Base-by-base conservation (phyloP, 257 asterid species). In the Fraxinus quadrangulata region DNA sequence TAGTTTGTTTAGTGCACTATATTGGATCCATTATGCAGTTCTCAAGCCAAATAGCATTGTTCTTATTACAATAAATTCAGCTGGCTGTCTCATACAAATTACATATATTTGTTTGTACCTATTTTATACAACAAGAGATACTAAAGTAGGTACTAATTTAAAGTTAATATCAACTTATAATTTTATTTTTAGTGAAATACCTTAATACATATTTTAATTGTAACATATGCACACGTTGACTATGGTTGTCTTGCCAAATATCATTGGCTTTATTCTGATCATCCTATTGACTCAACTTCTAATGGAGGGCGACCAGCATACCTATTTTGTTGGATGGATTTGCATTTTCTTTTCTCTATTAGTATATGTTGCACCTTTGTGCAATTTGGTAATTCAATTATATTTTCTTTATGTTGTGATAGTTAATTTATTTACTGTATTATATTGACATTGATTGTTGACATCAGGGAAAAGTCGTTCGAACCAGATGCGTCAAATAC, bases 11-110 rank as follows among this genome's bases (percentile, higher is more conserved):
- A 92, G 97, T 26, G 91, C 96, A n/a, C 80, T 91, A 87, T 82
- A 89, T n/a, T 89, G 93, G 97, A 91, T 92, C 34, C 89, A 92
- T 72, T 92, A 92, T 61, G 95, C 96, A 21, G 72, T 88, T 67
- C 88, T 92, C 23, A 89, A 85, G 81, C 49, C 95, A 0, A 87
- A 88, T 56, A 80, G 88, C 10, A 86, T 87, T 2, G 91, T 91
- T 73, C 92, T 92, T 73, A 83, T 92, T 28, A 91, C 96, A 36
- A 88, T 91, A 30, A 92, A 91, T 82, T 84, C 97, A 0, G 83
- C 89, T 39, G 96, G 97, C 0, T 83, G 88, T 49, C 75, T 92
- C 73, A 79, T 89, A 23, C 89, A 91, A 56, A 83, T 88, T 0
- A 21, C 72, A 7, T 93, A 87, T 75, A 82, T 91, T 45, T 33